These are phyloP conservation scores for Talaromyces piceae DNA, from an alignment of 2,329 filamentous ascomycete genomes.

Conservation along the genomic window DNA sequence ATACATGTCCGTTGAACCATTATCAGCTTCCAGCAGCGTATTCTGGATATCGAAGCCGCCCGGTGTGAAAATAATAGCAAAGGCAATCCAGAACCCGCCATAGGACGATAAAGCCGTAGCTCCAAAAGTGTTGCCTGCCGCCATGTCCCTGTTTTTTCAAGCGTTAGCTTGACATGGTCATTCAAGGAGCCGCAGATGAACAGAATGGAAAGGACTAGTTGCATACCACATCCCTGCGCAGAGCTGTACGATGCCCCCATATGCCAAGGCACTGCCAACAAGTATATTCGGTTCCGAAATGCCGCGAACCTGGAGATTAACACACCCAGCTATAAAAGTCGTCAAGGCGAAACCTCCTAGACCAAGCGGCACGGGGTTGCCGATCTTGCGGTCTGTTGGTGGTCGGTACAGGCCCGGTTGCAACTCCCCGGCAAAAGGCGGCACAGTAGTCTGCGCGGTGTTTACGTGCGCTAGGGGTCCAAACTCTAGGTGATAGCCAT, in stretches of 20 bases:
- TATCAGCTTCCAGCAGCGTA: constrained; percentile 31
- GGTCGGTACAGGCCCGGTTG: constrained; percentile 58
- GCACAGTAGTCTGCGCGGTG: constrained; percentile 33
- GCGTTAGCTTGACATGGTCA: background rate
- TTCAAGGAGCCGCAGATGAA: background rate
- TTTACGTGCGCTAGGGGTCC: constrained; percentile 39
- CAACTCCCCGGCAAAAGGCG: constrained; percentile 60
- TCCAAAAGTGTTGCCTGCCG: constrained; percentile 70
- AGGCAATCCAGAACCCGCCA: constrained; percentile 72
- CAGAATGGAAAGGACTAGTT: background rate
- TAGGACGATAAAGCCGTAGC: constrained; percentile 69
- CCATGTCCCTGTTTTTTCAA: constrained; percentile 57
- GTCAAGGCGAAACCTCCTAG: constrained; percentile 68
- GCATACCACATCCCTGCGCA: constrained; percentile 72
- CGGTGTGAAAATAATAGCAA: constrained; percentile 60
- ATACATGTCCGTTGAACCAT: constrained; percentile 33
- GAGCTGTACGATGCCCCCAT: constrained; percentile 67
- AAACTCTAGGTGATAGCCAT: constrained; percentile 14
- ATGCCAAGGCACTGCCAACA: constrained; percentile 60
- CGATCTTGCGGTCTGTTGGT: constrained; percentile 56
- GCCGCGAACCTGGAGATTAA: constrained; percentile 59
- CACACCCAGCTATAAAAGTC: constrained; percentile 65
- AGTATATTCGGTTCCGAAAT: constrained; percentile 56
- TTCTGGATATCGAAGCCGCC: constrained; percentile 53
- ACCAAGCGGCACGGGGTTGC: constrained; percentile 67